These are phyloP conservation scores for Neofusicoccum parvum DNA, from an alignment of 2,329 filamentous ascomycete genomes.

Conservation along the genomic window DNA sequence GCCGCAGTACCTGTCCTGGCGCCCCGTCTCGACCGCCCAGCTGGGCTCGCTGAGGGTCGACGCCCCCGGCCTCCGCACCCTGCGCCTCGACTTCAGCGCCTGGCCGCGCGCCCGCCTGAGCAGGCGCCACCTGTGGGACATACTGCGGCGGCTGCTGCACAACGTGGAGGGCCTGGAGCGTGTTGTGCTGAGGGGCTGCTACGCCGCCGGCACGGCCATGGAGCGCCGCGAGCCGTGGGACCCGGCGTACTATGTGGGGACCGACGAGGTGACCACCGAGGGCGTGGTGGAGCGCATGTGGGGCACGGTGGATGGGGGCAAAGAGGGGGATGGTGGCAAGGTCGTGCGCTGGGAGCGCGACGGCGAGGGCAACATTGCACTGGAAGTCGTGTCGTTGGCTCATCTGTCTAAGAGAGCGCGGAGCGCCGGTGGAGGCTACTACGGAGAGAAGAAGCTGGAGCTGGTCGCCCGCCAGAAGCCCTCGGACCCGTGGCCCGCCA, in stretches of 20 bases:
- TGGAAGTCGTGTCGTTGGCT: slow-evolving; percentile 34
- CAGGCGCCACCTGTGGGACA: slow-evolving; percentile 35
- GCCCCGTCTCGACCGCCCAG: slow-evolving; percentile 23
- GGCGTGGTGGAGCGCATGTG: slow-evolving; percentile 39
- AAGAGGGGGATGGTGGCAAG: slow-evolving; percentile 24
- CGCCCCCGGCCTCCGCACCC: slow-evolving; percentile 34
- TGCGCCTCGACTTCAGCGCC: slow-evolving; percentile 38
- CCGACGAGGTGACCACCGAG: slow-evolving; percentile 37
- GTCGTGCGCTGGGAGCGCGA: slow-evolving; percentile 35
- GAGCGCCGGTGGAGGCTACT: slow-evolving; percentile 11
- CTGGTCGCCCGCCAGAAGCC: slow-evolving; percentile 21
- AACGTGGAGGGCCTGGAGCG: slow-evolving; percentile 35
- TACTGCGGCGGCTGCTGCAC: slow-evolving; percentile 33
- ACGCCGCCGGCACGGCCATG: slow-evolving; percentile 35
- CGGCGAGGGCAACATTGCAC: slow-evolving; percentile 28
- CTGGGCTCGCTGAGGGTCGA: slow-evolving; percentile 31
- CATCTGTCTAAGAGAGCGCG: slow-evolving; percentile 26
- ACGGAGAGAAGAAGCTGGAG: slow-evolving; percentile 11
- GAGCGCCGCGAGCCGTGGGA: slow-evolving; percentile 38
- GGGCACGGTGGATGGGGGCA: slow-evolving; percentile 27
- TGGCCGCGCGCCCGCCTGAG: slow-evolving; percentile 37
- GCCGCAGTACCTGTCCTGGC: slow-evolving; percentile 38
- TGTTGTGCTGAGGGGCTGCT: slow-evolving; percentile 35
- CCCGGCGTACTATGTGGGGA: slow-evolving; percentile 39
- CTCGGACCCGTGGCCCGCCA: slow-evolving; percentile 34